phyloP scores from a whole-genome alignment of 1,284 basidiomycete species.

The Chalciporus sp. region DNA sequence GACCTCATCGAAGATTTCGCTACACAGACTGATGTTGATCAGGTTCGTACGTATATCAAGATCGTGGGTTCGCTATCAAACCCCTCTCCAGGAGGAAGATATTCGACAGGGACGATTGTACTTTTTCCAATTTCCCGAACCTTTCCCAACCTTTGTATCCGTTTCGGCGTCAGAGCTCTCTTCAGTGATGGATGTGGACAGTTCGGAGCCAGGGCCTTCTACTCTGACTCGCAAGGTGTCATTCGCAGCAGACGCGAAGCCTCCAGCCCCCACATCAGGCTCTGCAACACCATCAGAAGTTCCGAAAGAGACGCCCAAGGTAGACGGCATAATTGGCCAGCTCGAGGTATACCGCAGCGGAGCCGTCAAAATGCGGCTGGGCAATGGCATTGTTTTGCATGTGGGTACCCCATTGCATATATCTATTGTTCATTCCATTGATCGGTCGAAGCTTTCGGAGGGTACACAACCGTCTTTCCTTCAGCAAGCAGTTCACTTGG shows the following conservation, averaged over 20 bases:
- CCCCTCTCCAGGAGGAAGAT: slow-evolving; percentile 39
- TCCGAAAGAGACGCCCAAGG: slow-evolving; percentile 40
- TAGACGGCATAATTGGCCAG: slow-evolving; percentile 82
- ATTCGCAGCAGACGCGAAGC: slow-evolving; percentile 63
- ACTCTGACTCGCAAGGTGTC: slow-evolving; percentile 54
- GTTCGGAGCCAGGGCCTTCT: slow-evolving; percentile 22
- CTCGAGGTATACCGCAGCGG: slow-evolving; percentile 85
- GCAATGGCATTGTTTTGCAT: slow-evolving; percentile 79
- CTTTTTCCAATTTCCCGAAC: slow-evolving; percentile 91
- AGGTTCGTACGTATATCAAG: slow-evolving; percentile 36
- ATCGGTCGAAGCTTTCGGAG: slow-evolving; percentile 64
- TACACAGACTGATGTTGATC: slow-evolving; percentile 40
- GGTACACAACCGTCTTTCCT: slow-evolving; percentile 89
- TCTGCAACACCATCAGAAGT: slow-evolving; percentile 33
- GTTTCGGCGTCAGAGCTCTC: slow-evolving; percentile 25
- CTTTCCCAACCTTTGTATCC: slow-evolving; percentile 77
- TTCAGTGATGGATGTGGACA: slow-evolving; percentile 33
- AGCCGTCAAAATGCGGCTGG: slow-evolving; percentile 83
- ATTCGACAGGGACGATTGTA: slow-evolving; percentile 72
- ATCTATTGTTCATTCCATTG: slow-evolving; percentile 7
- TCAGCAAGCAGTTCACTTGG: slow-evolving; percentile 83
- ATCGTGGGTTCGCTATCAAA: slow-evolving; percentile 4
- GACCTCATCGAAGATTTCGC: slow-evolving; percentile 85
- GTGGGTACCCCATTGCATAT: slow-evolving; percentile 47
- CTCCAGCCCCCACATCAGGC: slow-evolving; percentile 32